Evolutionary conservation across 2,329 filamentous ascomycete genomes (phyloP).

Genomic region (Penicillium sp.): DNA sequence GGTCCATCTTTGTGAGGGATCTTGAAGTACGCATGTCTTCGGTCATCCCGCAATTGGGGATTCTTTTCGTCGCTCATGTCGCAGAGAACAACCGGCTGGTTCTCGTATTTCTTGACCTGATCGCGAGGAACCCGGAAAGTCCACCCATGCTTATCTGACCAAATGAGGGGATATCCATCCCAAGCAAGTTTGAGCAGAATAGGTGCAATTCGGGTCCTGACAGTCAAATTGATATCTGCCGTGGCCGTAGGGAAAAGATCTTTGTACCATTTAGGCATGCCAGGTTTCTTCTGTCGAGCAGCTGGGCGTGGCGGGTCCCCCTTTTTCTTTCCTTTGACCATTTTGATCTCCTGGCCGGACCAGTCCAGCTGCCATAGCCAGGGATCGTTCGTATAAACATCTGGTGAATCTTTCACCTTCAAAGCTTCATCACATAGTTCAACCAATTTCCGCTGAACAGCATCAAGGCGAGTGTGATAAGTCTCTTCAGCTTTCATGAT

Average conservation of each 20-base stretch:
- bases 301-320: constrained; percentile 69
- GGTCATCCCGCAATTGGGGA: constrained; percentile 59
- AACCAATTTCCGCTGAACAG: constrained; percentile 69
- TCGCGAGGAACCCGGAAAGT: constrained; percentile 69
- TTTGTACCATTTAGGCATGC: constrained; percentile 95
- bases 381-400: constrained; percentile 70
- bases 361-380: constrained; percentile 94
- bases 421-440: constrained; percentile 71
- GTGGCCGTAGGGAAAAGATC: constrained; percentile 69
- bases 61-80: constrained; percentile 72
- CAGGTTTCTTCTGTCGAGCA: constrained; percentile 83
- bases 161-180: constrained; percentile 83
- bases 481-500: constrained; percentile 76
- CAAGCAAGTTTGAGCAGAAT: constrained; percentile 76
- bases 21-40: constrained; percentile 70
- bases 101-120: constrained; percentile 59
- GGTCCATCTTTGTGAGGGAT: constrained; percentile 95
- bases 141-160: constrained; percentile 93
- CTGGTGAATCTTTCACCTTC: constrained; percentile 61
- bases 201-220: constrained; percentile 81
- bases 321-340: constrained; percentile 89
- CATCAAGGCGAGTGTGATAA: constrained; percentile 69
- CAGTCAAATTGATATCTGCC: constrained; percentile 65
- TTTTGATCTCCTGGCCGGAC: constrained; percentile 85
- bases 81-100: constrained; percentile 67